These are phyloP conservation scores for Chaetoscypha palmicola DNA, from an alignment of 2,329 filamentous ascomycete species.

Conservation along the genomic window DNA sequence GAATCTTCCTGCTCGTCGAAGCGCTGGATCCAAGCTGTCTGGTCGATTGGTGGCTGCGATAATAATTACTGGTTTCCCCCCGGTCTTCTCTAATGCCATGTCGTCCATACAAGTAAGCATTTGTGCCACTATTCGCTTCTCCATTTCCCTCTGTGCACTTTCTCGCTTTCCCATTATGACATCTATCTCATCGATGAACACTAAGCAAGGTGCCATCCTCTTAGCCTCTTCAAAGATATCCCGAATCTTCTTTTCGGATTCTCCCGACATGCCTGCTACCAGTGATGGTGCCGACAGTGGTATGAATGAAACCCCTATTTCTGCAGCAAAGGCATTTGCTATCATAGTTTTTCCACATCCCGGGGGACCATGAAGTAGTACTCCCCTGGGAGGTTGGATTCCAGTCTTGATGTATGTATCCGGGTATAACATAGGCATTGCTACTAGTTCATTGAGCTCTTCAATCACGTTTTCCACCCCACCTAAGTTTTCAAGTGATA, in stretches of 20 bases:
- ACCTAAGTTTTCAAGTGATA: constrained; percentile 66
- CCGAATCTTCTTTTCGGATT: constrained; percentile 79
- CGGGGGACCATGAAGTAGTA: constrained; percentile 74
- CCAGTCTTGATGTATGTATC: constrained; percentile 58
- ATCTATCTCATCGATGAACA: constrained; percentile 92
- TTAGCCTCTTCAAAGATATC: constrained; percentile 86
- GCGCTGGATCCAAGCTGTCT: constrained; percentile 74
- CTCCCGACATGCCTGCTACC: constrained; percentile 80
- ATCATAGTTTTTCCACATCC: constrained; percentile 85
- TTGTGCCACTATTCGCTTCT: constrained; percentile 77
- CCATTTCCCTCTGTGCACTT: constrained; percentile 78
- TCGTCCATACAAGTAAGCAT: constrained; percentile 83
- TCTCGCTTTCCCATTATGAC: constrained; percentile 83
- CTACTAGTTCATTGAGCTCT: constrained; percentile 63
- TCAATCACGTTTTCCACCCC: constrained; percentile 67
- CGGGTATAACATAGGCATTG: constrained; percentile 63
- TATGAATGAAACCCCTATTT: constrained; percentile 70
- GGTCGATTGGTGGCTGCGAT: constrained; percentile 86
- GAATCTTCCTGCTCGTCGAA: constrained; percentile 69
- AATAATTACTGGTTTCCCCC: constrained; percentile 76
- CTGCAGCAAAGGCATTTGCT: constrained; percentile 70
- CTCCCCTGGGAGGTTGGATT: constrained; percentile 64
- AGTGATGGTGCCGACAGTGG: constrained; percentile 76
- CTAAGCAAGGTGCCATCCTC: constrained; percentile 74
- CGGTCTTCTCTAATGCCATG: constrained; percentile 62